A percentile compares a stretch with the other conserved stretches of the same genome.
These are phyloP conservation scores for Aspergillus uvarum DNA, from an alignment of 2,329 filamentous ascomycete genomes.

Conservation along the genomic window DNA sequence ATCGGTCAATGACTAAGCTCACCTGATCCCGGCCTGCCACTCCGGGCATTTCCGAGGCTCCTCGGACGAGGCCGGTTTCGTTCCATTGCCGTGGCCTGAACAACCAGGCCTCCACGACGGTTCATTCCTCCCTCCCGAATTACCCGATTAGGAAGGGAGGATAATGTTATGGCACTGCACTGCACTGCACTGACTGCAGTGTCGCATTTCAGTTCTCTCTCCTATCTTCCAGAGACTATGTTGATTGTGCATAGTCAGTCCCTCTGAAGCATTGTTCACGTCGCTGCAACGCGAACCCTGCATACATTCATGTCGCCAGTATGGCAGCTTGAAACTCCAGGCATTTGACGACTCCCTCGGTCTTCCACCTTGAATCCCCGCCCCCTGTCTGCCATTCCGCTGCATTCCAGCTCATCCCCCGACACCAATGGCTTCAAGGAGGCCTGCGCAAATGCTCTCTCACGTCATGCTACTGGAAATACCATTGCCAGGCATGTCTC, in stretches of 20 bases:
- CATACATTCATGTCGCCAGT: slow-evolving; percentile 5
- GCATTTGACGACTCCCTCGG: neutral
- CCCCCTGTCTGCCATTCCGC: neutral
- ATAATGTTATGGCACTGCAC: no score
- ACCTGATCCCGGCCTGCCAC: neutral
- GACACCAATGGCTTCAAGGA: neutral
- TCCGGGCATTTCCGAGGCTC: neutral
- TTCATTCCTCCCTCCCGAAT: no score
- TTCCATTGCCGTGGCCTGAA: neutral
- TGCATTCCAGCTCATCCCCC: slow-evolving; percentile 8
- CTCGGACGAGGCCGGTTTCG: neutral
- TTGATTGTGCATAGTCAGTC: neutral
- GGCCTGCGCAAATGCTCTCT: neutral
- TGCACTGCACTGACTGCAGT: neutral
- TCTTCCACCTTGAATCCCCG: no score
- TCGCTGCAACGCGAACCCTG: neutral
- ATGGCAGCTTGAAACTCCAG: neutral
- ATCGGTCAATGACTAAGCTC: neutral
- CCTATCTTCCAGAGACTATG: neutral
- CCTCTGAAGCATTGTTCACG: neutral
- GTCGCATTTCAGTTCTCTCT: neutral
- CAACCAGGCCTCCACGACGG: neutral
- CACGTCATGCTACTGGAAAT: slow-evolving; percentile 12
- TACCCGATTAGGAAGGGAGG: neutral
- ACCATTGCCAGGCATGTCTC: slow-evolving; percentile 9